Base-by-base conservation (phyloP, 805 yeast genomes). In the Sugiyamaella americana region DNA sequence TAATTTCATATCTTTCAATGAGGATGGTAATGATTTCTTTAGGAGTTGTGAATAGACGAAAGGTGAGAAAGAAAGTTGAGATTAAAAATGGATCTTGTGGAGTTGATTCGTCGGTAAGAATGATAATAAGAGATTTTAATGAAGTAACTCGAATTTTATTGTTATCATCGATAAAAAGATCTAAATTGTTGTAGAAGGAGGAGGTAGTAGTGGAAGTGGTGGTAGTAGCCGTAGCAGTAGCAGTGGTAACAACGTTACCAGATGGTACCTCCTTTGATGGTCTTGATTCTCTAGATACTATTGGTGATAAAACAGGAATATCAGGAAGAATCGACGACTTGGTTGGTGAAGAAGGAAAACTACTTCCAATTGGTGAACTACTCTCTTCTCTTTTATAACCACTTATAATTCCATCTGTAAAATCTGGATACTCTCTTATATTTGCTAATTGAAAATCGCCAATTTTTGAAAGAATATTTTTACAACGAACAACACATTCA, bases 11-110 rank as follows among this genome's bases (percentile, higher is more conserved):
- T 52, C 93, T 68, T 4, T 74, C 62, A 43, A 84, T 79, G 37
- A 87, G 69, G 51, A 76, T 82, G 56, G 83, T 87, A 36, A 84
- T 69, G 22, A 89, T 67, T 50, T 83, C 86, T 26, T 73, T 68
- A 1, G 89, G 78, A 41, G 71, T 73, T 0, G 88, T 76, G 64
- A 82, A 89, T 46, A 78, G 76, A 56, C 88, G 73, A 66, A 83
- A 87, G 37, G 86, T 81, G 46, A 87, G 68, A 67, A 89, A 79
- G 58, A 88, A 85, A 0, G 93, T 78, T 0, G 93, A 78, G 2
- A 78, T 71, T 49, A 82, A 78, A 57, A 83, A 80, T 48, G 78
- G 78, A 48, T 79, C 84, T 1, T 87, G 53, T 3, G 5, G 41
- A 6, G 6, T 13, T 5, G 16, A 44, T 11, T 51, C 58, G 18